phyloP scores from a whole-genome alignment of 1,139 yeast genomes.

The Barnettozyma hawaiiensis region DNA sequence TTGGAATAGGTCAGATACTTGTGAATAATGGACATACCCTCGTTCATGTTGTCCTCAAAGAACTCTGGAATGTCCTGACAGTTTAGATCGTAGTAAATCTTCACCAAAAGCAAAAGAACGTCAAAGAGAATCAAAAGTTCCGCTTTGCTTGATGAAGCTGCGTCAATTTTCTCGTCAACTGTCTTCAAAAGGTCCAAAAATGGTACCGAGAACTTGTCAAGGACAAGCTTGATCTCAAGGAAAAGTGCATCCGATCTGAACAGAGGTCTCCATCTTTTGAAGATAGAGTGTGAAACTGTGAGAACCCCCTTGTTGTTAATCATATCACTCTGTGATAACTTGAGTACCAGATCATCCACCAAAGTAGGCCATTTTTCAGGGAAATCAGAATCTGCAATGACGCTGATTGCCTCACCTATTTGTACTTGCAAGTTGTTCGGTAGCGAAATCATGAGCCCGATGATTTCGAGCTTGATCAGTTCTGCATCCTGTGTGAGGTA shows the following conservation, averaged over 20 bases:
- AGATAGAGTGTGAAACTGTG: constrained; percentile 90
- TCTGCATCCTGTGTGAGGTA: constrained; percentile 67
- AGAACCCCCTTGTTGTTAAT: constrained; percentile 78
- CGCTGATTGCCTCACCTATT: constrained; percentile 86
- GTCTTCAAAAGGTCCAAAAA: constrained; percentile 61
- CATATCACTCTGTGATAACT: constrained; percentile 57
- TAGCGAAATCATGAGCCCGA: constrained; percentile 74
- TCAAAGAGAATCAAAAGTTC: constrained; percentile 56
- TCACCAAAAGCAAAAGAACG: constrained; percentile 63
- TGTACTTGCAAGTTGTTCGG: constrained; percentile 79
- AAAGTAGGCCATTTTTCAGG: constrained; percentile 84
- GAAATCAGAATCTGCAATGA: constrained; percentile 94
- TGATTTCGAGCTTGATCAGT: constrained; percentile 68
- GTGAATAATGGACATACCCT: constrained; percentile 77
- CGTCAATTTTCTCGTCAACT: constrained; percentile 61
- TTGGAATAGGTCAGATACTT: constrained; percentile 66
- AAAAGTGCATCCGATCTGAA: constrained; percentile 88
- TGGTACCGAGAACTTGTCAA: constrained; percentile 81
- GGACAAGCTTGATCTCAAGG: constrained; percentile 78
- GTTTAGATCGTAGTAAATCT: constrained; percentile 86
- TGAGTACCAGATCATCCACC: constrained; percentile 67
- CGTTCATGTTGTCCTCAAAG: constrained; percentile 82
- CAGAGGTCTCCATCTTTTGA: constrained; percentile 94
- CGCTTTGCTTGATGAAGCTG: constrained; percentile 39
- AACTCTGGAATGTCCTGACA: constrained; percentile 98